Percentiles rank a stretch among this genome's conserved stretches.
Conservation (phyloP, 352 stramenopile genomes). For the Phytopythium boreale region DNA sequence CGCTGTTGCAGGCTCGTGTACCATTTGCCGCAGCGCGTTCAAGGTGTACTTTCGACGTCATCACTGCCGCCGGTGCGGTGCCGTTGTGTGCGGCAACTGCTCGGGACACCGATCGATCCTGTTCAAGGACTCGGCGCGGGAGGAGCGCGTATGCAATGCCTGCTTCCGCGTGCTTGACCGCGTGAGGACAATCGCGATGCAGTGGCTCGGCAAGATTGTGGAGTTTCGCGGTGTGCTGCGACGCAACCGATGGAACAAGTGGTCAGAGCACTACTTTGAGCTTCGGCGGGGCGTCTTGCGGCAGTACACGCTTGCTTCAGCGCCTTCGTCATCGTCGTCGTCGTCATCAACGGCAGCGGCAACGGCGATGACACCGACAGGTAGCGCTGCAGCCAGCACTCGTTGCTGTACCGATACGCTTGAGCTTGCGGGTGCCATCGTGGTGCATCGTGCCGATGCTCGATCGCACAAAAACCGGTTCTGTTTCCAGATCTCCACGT, state of each 20-base stretch:
- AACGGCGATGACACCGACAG: not conserved
- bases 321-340: not conserved
- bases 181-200: conserved; percentile 60
- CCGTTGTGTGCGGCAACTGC: conserved; percentile 76
- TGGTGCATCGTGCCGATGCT: conserved; percentile 75
- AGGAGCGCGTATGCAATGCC: conserved; percentile 67
- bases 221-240: conserved; percentile 70
- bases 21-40: conserved; percentile 63
- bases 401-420: conserved; percentile 61
- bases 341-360: not conserved
- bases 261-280: conserved; percentile 80
- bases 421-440: conserved; percentile 70
- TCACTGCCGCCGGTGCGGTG: conserved; percentile 77
- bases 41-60: conserved; percentile 78
- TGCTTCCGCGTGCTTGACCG: conserved; percentile 67
- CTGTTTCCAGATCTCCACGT: conserved; percentile 80
- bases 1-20: conserved; percentile 56
- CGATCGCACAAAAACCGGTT: conserved; percentile 67
- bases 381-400: not conserved
- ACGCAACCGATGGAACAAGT: conserved; percentile 74
- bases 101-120: conserved; percentile 61
- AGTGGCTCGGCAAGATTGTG: conserved; percentile 68
- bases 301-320: conserved; percentile 68
- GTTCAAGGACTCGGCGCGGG: conserved; percentile 58
- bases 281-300: conserved; percentile 71